Base-by-base conservation (phyloP, 2,329 filamentous ascomycete genomes). In the Dothideomycetidae sp. region DNA sequence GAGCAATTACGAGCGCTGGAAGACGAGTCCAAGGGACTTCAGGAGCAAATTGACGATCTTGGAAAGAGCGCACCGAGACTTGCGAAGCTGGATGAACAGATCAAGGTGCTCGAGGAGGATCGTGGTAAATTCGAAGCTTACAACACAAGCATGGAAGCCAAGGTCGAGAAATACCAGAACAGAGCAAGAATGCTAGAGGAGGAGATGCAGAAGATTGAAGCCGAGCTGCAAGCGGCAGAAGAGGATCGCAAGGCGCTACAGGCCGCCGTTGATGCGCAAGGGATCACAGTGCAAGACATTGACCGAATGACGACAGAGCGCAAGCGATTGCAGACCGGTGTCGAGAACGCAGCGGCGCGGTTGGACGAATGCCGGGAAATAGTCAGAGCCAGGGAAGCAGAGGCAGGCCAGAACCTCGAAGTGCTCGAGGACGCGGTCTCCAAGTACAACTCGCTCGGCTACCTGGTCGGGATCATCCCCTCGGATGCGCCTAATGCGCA, bases 281-380 rank as follows among this genome's bases (percentile, higher is more conserved):
- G 90, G 2, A 86, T 98, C 55, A 92, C 85, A 51, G 92, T 94
- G 61, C 81, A 90, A 61, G 90, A 98, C 70, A 96, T 98, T 54
- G 90, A 98, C 68, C 84, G 90, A 58, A 94, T 98, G 88, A 93
- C 85, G 49, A 78, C 82, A 23, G 90, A 98, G 57, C 78, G 86
- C 37, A 90, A 98, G 52, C 77, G 90, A 32, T 70, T 98, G n/a
- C 83, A 93, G 46, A 86, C 80, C 50, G 81, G 78, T 29, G 78
- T 93, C 31, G 84, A 93, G 49, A 72, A 77, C 2, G 81, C 83
- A 0, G 69, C 74, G 4, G 68, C 73, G 38, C 72, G 83, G 36
- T 67, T 94, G 0, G 86, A 94, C 40, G 90, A 96, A 44, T 72
- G 79, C 5, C 92, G 92, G 63, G 78, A 73, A 46, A 78, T 75